Evolutionary conservation across 2,329 filamentous ascomycete genomes (phyloP).

Genomic region (Botrytis cinerea): DNA sequence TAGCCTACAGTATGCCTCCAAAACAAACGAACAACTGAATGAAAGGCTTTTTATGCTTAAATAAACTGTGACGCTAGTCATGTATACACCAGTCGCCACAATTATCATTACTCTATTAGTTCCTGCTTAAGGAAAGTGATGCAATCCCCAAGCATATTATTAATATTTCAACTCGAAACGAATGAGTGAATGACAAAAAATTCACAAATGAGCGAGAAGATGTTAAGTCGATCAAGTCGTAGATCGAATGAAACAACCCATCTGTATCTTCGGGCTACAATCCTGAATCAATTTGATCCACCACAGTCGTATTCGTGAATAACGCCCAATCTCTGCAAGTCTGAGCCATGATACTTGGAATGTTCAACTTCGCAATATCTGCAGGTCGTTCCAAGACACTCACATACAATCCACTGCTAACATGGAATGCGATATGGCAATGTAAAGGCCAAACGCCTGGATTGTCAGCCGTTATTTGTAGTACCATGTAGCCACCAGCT

Average conservation of each 20-base stretch:
- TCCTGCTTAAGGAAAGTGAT: background rate
- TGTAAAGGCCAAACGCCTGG: slow-evolving; percentile 56
- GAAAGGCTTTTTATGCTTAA: background rate
- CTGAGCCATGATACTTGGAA: slow-evolving; percentile 55
- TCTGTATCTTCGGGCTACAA: slow-evolving; percentile 3
- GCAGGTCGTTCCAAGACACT: slow-evolving; percentile 47
- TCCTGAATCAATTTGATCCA: slow-evolving; percentile 56
- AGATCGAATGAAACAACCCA: background rate
- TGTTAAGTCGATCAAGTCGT: background rate
- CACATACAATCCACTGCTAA: slow-evolving; percentile 46
- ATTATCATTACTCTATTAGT: background rate
- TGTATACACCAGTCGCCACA: background rate
- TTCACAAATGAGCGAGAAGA: background rate
- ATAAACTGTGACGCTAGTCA: background rate
- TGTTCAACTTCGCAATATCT: slow-evolving; percentile 46
- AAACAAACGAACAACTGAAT: background rate
- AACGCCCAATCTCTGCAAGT: slow-evolving; percentile 54
- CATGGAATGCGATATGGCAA: slow-evolving; percentile 55
- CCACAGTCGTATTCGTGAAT: slow-evolving; percentile 51
- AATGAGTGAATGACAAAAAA: background rate
- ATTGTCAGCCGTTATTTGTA: slow-evolving; percentile 52
- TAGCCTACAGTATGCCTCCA: background rate
- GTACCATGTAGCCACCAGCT: slow-evolving; percentile 45
- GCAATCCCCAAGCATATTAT: background rate
- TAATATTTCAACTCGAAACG: background rate